Base-by-base conservation (phyloP, 2,329 filamentous ascomycete species). In the Dichotomopilus funicola region DNA sequence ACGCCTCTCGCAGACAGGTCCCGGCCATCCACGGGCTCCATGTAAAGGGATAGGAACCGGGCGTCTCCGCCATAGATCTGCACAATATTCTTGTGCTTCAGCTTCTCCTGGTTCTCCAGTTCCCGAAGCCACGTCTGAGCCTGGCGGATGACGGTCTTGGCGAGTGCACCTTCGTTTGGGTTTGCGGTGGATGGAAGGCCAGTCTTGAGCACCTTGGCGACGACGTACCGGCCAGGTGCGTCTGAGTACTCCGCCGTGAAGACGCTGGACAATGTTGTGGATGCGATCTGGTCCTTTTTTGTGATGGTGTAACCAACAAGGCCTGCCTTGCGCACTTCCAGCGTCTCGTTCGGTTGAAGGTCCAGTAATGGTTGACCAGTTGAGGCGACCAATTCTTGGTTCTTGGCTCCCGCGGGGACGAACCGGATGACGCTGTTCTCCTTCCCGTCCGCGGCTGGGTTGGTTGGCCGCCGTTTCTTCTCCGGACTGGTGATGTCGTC, bases 141-240 rank as follows among this genome's bases (percentile, higher is more conserved):
- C 63, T 83, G 80, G 1, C 75, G 77, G 61, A 83, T 81, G 44
- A 82, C 76, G 56, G 78, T 79, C 53, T 75, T 74, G 63, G 80
- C 79, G 51, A 73, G 73, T 19, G 79, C 74, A 44, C 75, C 73
- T 2, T 76, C 74, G 53, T 77, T 78, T 44, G 13, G 10, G 35
- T 42, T 43, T 3, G 72, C 68, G 3, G 71, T 59, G 43, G 58
- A 51, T 10, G 71, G 62, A 3, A 73, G 65, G 5, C 74, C 69
- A 1, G 80, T 83, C 68, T 82, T 82, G 60, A 83, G 76, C 1
- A 83, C 79, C 63, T 83, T 83, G 66, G 82, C 79, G 1, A 79
- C 82, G 54, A 83, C 78, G 53, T 81, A 75, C 19, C 76, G 75
- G 52, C 79, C 76, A 2, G 78, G 71, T 13, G 80, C 74, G 8